Conservation (phyloP, 352 stramenopile species). For the Pythium utonaiense region DNA sequence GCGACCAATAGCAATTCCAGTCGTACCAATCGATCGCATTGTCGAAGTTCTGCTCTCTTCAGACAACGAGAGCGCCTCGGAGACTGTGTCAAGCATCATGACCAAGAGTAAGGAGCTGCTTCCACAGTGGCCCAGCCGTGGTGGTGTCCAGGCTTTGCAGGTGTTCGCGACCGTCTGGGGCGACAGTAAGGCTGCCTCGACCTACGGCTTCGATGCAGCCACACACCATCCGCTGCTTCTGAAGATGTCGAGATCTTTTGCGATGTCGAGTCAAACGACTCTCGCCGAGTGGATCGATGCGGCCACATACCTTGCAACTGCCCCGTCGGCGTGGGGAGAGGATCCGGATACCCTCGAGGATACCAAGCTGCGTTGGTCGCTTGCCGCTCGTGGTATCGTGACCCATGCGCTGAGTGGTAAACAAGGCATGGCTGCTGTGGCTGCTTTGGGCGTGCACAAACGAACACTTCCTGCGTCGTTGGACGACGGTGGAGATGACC, state of each 20-base stretch:
- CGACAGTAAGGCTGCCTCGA: neutral
- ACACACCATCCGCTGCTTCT: slow-evolving; percentile 18
- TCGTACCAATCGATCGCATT: slow-evolving; percentile 5
- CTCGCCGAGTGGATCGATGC: slow-evolving; percentile 17
- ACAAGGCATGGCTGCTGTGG: slow-evolving; percentile 45
- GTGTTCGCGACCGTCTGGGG: slow-evolving; percentile 13
- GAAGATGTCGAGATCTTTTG: slow-evolving; percentile 19
- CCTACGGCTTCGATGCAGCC: slow-evolving; percentile 1
- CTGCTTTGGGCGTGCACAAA: slow-evolving; percentile 49
- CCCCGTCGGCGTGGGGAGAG: slow-evolving; percentile 14
- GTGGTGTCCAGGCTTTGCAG: slow-evolving; percentile 13
- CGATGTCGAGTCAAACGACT: slow-evolving; percentile 14
- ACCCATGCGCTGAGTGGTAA: slow-evolving; percentile 62
- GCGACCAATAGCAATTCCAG: neutral
- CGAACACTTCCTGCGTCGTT: slow-evolving; percentile 28
- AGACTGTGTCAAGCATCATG: neutral
- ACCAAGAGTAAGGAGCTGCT: slow-evolving; percentile 9
- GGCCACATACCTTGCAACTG: slow-evolving; percentile 1
- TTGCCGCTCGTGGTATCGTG: slow-evolving; percentile 42
- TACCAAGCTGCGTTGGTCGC: slow-evolving; percentile 43
- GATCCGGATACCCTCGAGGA: slow-evolving; percentile 30
- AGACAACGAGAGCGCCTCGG: neutral
- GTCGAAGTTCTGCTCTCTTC: slow-evolving; percentile 1
- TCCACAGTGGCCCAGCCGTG: slow-evolving; percentile 14
- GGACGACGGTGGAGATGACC: slow-evolving; percentile 33